Conservation (phyloP, 2,329 filamentous ascomycete species). For the Phialophora expanda region DNA sequence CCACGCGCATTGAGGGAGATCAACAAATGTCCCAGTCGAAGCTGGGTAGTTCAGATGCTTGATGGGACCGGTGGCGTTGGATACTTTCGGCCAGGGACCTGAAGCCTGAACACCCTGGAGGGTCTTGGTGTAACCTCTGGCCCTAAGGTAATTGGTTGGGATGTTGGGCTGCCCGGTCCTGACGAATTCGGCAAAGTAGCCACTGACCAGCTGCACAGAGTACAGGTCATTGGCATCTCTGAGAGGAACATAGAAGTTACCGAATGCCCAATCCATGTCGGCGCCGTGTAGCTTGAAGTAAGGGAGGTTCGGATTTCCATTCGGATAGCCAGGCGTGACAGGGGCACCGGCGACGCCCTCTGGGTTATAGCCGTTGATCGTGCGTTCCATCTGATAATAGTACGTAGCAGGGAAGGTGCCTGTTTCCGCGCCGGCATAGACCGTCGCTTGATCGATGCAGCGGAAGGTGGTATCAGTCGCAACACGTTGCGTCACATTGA, state of each 20-base stretch:
- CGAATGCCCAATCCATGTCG: constrained; percentile 62
- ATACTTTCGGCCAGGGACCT: constrained; percentile 48
- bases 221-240: constrained; percentile 59
- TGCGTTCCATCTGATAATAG: constrained; percentile 66
- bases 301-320: constrained; percentile 58
- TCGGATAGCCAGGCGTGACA: constrained; percentile 44
- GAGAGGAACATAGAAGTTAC: constrained; percentile 53
- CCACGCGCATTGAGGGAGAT: constrained; percentile 58
- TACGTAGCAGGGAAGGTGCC: constrained; percentile 58
- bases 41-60: constrained; percentile 57
- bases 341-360: constrained; percentile 58
- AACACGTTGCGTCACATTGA: constrained; percentile 60
- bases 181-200: constrained; percentile 60
- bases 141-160: constrained; percentile 51
- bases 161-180: constrained; percentile 59
- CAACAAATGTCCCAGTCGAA: constrained; percentile 51
- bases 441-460: constrained; percentile 65
- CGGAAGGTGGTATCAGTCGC: constrained; percentile 65
- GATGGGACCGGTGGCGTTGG: constrained; percentile 46
- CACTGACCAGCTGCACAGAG: constrained; percentile 52
- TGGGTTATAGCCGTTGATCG: constrained; percentile 60
- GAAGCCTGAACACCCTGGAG: constrained; percentile 49
- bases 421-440: constrained; percentile 55
- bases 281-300: constrained; percentile 65
- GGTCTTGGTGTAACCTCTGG: constrained; percentile 54